Conservation (phyloP, 768 basidiomycete genomes). For the Paxillus ammoniavirescens region DNA sequence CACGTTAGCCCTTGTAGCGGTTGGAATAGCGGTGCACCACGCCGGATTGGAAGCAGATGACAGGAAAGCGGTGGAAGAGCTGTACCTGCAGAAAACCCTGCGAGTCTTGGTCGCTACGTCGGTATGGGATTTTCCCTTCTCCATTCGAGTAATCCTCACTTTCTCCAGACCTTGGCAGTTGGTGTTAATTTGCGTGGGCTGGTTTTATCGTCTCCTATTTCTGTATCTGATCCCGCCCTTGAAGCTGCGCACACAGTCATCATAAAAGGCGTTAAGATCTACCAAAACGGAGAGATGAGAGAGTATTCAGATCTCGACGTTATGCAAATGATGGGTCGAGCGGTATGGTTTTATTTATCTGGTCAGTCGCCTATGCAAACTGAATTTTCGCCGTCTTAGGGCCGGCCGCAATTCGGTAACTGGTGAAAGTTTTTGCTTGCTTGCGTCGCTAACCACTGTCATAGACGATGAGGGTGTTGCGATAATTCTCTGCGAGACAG, state of each 20-base stretch:
- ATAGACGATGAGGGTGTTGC: constrained; percentile 82
- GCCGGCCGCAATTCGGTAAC: constrained; percentile 87
- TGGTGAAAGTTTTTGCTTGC: background rate
- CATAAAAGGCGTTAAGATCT: constrained; percentile 86
- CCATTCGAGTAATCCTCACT: constrained; percentile 4
- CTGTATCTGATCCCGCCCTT: background rate
- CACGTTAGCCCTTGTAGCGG: constrained; percentile 54
- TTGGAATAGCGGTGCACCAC: constrained; percentile 89
- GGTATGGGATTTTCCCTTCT: constrained; percentile 40
- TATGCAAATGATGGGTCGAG: constrained; percentile 95
- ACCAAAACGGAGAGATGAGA: constrained; percentile 60
- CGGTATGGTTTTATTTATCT: constrained; percentile 45
- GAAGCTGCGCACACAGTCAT: constrained; percentile 90
- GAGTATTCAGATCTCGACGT: constrained; percentile 94
- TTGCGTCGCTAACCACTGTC: background rate
- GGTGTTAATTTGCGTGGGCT: constrained; percentile 90
- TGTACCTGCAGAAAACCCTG: constrained; percentile 64
- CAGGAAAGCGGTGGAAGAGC: constrained; percentile 67
- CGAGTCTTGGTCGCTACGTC: constrained; percentile 81
- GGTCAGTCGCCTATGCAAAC: background rate
- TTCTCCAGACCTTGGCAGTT: constrained; percentile 83
- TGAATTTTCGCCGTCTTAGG: constrained; percentile 39
- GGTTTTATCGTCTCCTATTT: background rate
- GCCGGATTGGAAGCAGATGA: constrained; percentile 80
- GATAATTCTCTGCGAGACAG: constrained; percentile 77